A percentile compares a stretch with the other conserved stretches of the same genome.
These are phyloP conservation scores for Chlamydomonas sp. DNA, from an alignment of 139 green algal genomes.

Conservation along the genomic window DNA sequence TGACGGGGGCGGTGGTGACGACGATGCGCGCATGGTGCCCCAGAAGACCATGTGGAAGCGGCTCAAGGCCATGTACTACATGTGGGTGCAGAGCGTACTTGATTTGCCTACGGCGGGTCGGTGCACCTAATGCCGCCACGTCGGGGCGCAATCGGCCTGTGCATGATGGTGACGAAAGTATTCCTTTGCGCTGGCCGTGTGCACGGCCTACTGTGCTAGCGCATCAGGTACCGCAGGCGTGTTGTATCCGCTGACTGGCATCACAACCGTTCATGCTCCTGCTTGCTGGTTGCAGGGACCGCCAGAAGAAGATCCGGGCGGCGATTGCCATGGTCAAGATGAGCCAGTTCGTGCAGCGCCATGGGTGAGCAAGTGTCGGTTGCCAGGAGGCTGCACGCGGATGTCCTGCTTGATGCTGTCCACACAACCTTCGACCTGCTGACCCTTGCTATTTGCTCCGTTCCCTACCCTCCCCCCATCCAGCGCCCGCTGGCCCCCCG, in stretches of 20 bases:
- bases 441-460: background rate
- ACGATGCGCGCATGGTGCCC: constrained; percentile 28
- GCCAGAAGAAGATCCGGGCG: constrained; percentile 13
- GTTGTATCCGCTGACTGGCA: no score
- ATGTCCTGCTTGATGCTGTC: background rate
- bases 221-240: no score
- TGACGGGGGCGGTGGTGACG: background rate
- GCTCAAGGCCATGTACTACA: constrained; percentile 20
- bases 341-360: constrained; percentile 29
- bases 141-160: no score
- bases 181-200: no score
- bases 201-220: no score
- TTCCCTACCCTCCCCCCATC: background rate
- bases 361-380: constrained; percentile 9
- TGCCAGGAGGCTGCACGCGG: background rate
- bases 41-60: constrained; percentile 27
- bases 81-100: background rate
- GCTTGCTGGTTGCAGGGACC: background rate
- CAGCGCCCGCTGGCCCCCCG: constrained; percentile 16
- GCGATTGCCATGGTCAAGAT: constrained; percentile 41
- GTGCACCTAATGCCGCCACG: no score
- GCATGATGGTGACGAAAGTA: no score
- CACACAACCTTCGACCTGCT: background rate
- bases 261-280: no score
- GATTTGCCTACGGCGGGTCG: no score